Evolutionary conservation across 2,329 filamentous ascomycete species (phyloP), one percentile per base, ranked within the genome.

Genomic region (Colletotrichum liaoningense): DNA sequence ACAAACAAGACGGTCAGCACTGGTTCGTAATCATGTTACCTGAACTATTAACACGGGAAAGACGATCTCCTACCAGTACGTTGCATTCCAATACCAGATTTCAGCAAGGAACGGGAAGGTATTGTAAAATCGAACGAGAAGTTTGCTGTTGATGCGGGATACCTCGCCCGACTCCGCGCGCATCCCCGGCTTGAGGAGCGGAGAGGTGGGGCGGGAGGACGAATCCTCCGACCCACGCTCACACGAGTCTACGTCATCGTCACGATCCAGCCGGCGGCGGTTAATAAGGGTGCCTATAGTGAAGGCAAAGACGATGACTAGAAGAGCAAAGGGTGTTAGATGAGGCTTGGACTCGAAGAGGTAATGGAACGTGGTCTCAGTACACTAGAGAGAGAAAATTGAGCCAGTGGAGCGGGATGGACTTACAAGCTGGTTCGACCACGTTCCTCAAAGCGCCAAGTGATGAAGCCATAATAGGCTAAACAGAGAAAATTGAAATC

Each of bases 51-150:
- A n/a, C 52, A 28, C n/a, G 19, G 12, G 12, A 22, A 8, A 24
- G 60, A 35, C 49, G 11, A 33, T 28, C 42, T 77, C 81, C 64
- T 63, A 79, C 77, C 81, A 82, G 74, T 83, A 82, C 8, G 80
- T 81, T 75, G 80, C 64, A 58, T 81, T 82, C 81, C 81, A 82
- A 63, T 82, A 82, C 81, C 80, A 83, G 19, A 82, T 80, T 76
- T 82, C 81, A 24, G 81, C 46, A 7, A 82, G 71, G 30, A 82
- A 82, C 0, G 81, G 81, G 63, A 79, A 82, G 0, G 76, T 74
- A 8, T 77, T 77, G 63, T 78, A 80, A 73, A 82, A 82, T 16
- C 79, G 78, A 14, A 72, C 69, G 24, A 74, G 30, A 6, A 72
- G 68, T 28, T 74, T 74, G 26, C 38, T 49, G 63, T 72, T 42